phyloP scores from a whole-genome alignment of 2,329 filamentous ascomycete species.

The Nectriaceae sp. region DNA sequence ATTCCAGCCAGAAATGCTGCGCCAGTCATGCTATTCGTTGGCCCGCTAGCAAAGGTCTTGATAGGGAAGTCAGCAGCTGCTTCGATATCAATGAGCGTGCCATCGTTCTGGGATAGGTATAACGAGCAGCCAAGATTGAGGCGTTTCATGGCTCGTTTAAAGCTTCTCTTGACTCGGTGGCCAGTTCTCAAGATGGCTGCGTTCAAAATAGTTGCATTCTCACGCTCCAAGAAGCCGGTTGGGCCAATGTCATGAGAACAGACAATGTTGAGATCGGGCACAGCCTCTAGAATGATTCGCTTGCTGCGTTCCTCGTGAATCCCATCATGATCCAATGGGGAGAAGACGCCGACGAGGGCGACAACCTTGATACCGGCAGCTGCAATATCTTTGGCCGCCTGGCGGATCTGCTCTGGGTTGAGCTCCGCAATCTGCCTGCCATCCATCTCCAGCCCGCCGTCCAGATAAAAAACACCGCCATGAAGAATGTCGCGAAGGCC shows the following conservation, averaged over 20 bases:
- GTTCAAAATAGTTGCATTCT: constrained; percentile 58
- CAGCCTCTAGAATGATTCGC: constrained; percentile 36
- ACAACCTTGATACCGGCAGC: constrained; percentile 39
- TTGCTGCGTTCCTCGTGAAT: constrained; percentile 43
- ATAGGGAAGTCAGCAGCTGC: constrained; percentile 51
- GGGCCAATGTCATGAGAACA: constrained; percentile 47
- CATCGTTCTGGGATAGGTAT: constrained; percentile 56
- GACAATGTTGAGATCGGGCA: constrained; percentile 38
- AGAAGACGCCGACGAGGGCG: constrained; percentile 48
- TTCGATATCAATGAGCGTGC: constrained; percentile 50
- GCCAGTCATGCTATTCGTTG: constrained; percentile 56
- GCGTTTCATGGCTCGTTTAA: constrained; percentile 46
- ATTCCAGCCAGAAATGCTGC: constrained; percentile 55
- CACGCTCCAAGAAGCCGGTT: constrained; percentile 46
- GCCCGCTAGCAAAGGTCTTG: constrained; percentile 54
- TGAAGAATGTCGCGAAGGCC: constrained; percentile 47
- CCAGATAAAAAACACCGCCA: constrained; percentile 43
- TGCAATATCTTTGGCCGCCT: constrained; percentile 34
- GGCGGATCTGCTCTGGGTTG: constrained; percentile 38
- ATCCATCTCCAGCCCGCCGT: constrained; percentile 53
- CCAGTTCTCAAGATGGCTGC: constrained; percentile 52
- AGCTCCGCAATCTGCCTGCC: constrained; percentile 43
- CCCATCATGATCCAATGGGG: constrained; percentile 44
- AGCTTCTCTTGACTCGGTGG: constrained; percentile 47
- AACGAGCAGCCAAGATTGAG: constrained; percentile 44